Base-by-base conservation (phyloP, 805 yeast species). In the Clavispora fructus region DNA sequence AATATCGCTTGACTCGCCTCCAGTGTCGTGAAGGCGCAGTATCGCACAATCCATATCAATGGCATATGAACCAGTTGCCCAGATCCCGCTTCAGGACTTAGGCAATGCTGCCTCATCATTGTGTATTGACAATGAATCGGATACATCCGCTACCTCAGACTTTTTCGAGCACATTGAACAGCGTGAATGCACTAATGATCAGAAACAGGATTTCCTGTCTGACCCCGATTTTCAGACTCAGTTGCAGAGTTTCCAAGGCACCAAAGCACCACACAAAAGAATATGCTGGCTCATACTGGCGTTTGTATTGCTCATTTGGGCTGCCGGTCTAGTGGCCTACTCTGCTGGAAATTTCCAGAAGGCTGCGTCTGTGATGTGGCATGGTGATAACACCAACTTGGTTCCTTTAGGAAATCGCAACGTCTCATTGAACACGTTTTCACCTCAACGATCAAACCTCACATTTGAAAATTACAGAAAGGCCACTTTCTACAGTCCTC, bases 131-230 rank as follows among this genome's bases (percentile, higher is more conserved):
- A 6, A 37, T 14, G 48, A 41, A 13, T 38, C 55, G 1, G 47
- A 42, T 23, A 17, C 42, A 11, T 50, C 54, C 1, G 45, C 28
- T 40, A 49, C 62, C 5, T 70, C 74, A 0, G 52, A 37, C 8
- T 27, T 68, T 6, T 63, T 71, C 44, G 63, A 61, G n/a, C 59
- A 56, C 13, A 61, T 71, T 13, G 63, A 61, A 38, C 53, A 52
- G 9, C 40, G 44, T 13, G 41, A 45, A 13, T 59, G 59, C 44
- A 52, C 47, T 11, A 53, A 52, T 4, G 42, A 42, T 13, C 50
- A 37, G 5, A 44, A 40, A 17, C 50, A 53, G 30, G 43, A 35
- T 32, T 42, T 42, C 11, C 32, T 32, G 35, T 19, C 38, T 2
- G 57, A 52, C 35, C 56, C 47, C 14, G 43, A 38, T 35, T 47